Conservation (phyloP, 345 rosid genomes). For the Turritis glabra region DNA sequence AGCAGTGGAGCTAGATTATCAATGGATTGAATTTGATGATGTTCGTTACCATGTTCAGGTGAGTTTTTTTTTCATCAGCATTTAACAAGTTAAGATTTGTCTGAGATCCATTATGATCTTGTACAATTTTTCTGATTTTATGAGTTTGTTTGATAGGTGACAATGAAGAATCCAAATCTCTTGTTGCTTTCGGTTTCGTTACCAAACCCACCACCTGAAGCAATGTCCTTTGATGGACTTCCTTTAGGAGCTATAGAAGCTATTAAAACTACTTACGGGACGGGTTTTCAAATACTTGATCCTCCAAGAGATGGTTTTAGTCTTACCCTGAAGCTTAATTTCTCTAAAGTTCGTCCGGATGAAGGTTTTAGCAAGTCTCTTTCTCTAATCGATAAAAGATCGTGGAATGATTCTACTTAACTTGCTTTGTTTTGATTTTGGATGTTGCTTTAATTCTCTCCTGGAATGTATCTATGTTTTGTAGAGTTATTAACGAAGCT, state of each 20-base stretch:
- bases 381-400: constrained; percentile 42
- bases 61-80: no score
- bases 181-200: constrained; percentile 75
- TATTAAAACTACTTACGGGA: constrained; percentile 76
- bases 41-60: constrained; percentile 97
- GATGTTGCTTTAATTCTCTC: neutral
- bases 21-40: constrained; percentile 95
- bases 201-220: constrained; percentile 87
- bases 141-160: constrained; percentile 50
- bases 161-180: constrained; percentile 79
- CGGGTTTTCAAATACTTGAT: constrained; percentile 86
- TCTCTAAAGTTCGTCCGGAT: constrained; percentile 79
- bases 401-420: neutral
- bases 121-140: constrained; percentile 5
- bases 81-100: no score
- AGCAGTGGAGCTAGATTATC: constrained; percentile 85
- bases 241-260: constrained; percentile 97
- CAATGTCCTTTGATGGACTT: constrained; percentile 76
- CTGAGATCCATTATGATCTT: constrained; percentile 6
- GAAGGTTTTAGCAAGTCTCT: constrained; percentile 75
- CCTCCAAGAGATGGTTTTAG: constrained; percentile 97
- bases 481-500: constrained; percentile 74
- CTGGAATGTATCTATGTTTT: constrained; percentile 19
- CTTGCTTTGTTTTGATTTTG: constrained; percentile 5
- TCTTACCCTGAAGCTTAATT: constrained; percentile 87